These are phyloP conservation scores for Paramecium primaurelia DNA, from an alignment of 73 alveolate species.

Conservation along the genomic window DNA sequence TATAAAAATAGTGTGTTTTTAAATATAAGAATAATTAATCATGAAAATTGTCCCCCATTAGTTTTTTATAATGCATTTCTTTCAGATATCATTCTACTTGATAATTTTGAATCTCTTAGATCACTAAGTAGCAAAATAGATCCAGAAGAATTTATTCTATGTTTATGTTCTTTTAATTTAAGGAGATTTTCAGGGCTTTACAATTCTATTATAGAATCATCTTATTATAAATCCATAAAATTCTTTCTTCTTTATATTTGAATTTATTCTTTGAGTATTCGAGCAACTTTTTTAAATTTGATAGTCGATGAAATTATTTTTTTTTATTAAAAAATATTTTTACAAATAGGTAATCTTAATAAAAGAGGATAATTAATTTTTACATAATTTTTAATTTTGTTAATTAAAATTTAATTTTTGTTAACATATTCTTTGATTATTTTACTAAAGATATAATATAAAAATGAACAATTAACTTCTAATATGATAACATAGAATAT, in stretches of 20 bases:
- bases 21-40: not conserved
- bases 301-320: not conserved
- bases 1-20: not conserved
- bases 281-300: not conserved
- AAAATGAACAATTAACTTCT: not conserved
- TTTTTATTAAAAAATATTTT: not conserved
- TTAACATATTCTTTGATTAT: not conserved
- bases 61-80: not conserved
- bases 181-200: not conserved
- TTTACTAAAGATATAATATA: not conserved
- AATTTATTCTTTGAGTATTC: not conserved
- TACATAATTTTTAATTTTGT: not conserved
- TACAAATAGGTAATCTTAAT: not conserved
- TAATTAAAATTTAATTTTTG: not conserved
- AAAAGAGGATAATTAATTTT: not conserved
- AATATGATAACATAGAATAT: not conserved
- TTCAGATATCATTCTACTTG: not conserved
- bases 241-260: not conserved
- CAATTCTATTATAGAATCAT: not conserved
- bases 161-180: not conserved
- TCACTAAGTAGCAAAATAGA: not conserved
- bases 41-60: not conserved
- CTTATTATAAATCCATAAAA: not conserved
- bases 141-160: not conserved
- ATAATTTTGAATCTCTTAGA: not conserved